phyloP scores from a whole-genome alignment of 2,329 filamentous ascomycete species.

The Diaporthe nobilis region DNA sequence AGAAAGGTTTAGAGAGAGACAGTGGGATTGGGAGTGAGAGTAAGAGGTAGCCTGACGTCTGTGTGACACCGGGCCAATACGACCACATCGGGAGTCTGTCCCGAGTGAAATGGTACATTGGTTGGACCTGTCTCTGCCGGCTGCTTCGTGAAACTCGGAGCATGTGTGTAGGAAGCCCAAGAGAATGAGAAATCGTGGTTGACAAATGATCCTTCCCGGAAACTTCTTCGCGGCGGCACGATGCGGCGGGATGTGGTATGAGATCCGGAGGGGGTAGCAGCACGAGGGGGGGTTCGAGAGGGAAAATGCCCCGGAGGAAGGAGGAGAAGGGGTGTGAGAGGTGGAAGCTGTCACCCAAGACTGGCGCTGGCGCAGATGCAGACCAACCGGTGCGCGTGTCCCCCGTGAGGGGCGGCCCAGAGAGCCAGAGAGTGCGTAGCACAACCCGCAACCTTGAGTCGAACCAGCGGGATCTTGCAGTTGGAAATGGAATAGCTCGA shows the following conservation, averaged over 20 bases:
- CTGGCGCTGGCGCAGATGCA: neutral
- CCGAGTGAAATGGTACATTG: slow-evolving; percentile 3
- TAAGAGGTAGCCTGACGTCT: slow-evolving; percentile 10
- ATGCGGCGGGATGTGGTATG: slow-evolving; percentile 17
- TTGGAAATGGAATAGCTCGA: slow-evolving; percentile 23
- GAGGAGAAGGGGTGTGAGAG: too few species aligned
- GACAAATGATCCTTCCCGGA: slow-evolving; percentile 8
- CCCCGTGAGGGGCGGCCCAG: slow-evolving; percentile 9
- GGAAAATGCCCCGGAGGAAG: neutral
- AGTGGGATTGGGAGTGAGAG: neutral
- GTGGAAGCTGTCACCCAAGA: neutral
- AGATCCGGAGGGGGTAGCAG: slow-evolving; percentile 23
- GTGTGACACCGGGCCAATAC: slow-evolving; percentile 18
- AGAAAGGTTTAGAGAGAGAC: neutral
- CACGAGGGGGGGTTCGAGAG: neutral
- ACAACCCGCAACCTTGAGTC: slow-evolving; percentile 38
- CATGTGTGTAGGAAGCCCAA: neutral
- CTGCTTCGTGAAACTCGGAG: slow-evolving; percentile 13
- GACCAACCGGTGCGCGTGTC: slow-evolving; percentile 5
- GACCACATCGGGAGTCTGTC: slow-evolving; percentile 26
- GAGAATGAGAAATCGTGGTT: slow-evolving; percentile 7
- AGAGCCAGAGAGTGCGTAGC: slow-evolving; percentile 1
- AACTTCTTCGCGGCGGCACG: slow-evolving; percentile 27
- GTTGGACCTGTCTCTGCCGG: slow-evolving; percentile 4
- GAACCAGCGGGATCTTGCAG: slow-evolving; percentile 30